These are phyloP conservation scores for Ustilago nuda DNA, from an alignment of 1,284 basidiomycete genomes.

Conservation along the genomic window DNA sequence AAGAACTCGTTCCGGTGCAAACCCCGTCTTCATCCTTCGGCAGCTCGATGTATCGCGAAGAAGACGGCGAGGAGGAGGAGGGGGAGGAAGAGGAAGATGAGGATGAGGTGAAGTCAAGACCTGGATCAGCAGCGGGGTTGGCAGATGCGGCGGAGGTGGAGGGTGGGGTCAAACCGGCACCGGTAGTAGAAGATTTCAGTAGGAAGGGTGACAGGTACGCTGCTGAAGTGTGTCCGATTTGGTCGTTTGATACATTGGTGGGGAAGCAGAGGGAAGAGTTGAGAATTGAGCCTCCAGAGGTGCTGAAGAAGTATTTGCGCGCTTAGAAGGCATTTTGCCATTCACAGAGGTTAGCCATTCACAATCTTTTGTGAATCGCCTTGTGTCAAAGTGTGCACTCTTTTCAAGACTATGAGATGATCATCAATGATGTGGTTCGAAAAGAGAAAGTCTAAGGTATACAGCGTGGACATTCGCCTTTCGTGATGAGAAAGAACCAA, in stretches of 20 bases:
- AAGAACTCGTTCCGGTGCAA: conserved; percentile 58
- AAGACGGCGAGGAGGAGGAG: conserved; percentile 36
- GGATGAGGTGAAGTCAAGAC: conserved; percentile 44
- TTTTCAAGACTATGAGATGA: neutral
- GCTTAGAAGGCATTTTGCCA: neutral
- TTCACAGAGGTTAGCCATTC: neutral
- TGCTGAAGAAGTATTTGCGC: conserved; percentile 27
- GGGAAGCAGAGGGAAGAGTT: conserved; percentile 19
- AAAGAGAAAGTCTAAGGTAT: conserved; percentile 10
- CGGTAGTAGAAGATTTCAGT: conserved; percentile 53
- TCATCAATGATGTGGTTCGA: neutral
- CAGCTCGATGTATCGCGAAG: conserved; percentile 34
- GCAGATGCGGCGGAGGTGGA: conserved; percentile 21
- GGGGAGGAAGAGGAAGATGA: conserved; percentile 40
- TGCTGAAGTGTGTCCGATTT: conserved; percentile 43
- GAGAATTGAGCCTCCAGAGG: conserved; percentile 35
- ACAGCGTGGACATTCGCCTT: neutral
- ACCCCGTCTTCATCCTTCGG: conserved; percentile 51
- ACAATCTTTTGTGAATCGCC: too few species aligned
- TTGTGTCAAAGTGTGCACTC: too few species aligned
- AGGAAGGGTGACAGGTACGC: conserved; percentile 49
- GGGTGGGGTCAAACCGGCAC: conserved; percentile 43
- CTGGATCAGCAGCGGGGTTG: conserved; percentile 41
- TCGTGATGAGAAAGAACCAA: neutral
- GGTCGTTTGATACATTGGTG: conserved; percentile 39